Evolutionary conservation across 2,329 filamentous ascomycete genomes (phyloP).

Genomic region (Plectosphaerella plurivora): DNA sequence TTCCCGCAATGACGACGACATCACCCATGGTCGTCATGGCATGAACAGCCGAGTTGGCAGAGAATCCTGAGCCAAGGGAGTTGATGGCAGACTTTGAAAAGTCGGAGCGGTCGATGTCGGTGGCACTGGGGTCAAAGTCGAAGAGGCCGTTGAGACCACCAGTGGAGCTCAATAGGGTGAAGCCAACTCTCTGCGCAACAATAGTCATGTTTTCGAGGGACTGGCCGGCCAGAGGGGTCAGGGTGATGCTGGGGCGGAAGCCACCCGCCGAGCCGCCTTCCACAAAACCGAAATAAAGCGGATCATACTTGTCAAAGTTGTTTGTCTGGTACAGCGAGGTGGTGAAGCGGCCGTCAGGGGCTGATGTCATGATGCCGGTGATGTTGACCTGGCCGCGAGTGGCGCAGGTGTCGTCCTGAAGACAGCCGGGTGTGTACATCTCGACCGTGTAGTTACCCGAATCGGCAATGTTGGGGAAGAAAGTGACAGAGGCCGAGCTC

Average conservation of each 20-base stretch:
- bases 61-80: constrained; percentile 67
- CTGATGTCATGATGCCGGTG: constrained; percentile 62
- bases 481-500: constrained; percentile 65
- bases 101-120: constrained; percentile 53
- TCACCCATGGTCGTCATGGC: constrained; percentile 62
- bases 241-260: constrained; percentile 77
- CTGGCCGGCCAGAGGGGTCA: constrained; percentile 66
- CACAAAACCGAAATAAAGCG: constrained; percentile 80
- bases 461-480: constrained; percentile 78
- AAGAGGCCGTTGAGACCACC: constrained; percentile 85
- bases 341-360: constrained; percentile 43
- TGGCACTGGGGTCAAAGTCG: constrained; percentile 71
- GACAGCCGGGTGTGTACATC: constrained; percentile 88
- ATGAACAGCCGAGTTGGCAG: constrained; percentile 62
- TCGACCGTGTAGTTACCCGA: constrained; percentile 90
- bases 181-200: constrained; percentile 86
- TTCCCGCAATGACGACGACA: constrained; percentile 73
- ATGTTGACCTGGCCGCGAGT: constrained; percentile 79
- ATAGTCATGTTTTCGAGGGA: constrained; percentile 60
- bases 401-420: constrained; percentile 70
- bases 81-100: constrained; percentile 73
- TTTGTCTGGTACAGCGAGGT: constrained; percentile 82
- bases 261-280: constrained; percentile 62
- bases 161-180: constrained; percentile 67
- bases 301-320: constrained; percentile 93